Base-by-base conservation (phyloP, 2,329 filamentous ascomycete genomes). In the Penicillium palitans region DNA sequence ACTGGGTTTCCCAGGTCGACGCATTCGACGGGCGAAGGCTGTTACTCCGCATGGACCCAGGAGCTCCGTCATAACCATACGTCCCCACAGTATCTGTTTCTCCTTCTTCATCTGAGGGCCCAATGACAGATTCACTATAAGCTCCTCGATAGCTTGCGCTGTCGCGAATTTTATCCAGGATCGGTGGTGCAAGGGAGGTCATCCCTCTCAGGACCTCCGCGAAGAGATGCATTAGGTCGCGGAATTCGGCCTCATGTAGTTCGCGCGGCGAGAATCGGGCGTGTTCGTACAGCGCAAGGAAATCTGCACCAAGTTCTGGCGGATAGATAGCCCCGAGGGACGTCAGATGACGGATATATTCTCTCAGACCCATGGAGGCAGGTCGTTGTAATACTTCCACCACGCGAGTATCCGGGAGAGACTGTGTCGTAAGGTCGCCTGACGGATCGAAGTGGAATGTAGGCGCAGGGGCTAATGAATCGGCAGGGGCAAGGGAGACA, bases 161-260 rank as follows among this genome's bases (percentile, higher is more conserved):
- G 41, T 67, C 66, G 19, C 63, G 66, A 13, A 75, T 63, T 33
- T 71, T 69, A 27, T 76, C 76, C 21, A 91, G 70, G 5, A 86
- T 72, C 0, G 77, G 76, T 0, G 83, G 77, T 58, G 88, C 80
- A 3, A 91, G 77, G 0, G 84, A 81, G 29, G 79, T 83, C 90
- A 98, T 96, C 19, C 82, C 84, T 52, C 89, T 85, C 15, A 98
- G 79, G 0, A 98, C 79, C 53, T 90, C 86, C 2, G 93, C 90
- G 74, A 98, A 97, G 27, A 90, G 81, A 57, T 87, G 84, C 91
- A 97, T 97, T 31, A 97, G 79, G 24, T 83, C 78, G 39, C 89
- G 83, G 71, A 99, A 98, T 52, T 88, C 83, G 0, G 76, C 69
- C 65, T 93, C 88, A 3, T 85, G 83, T 4, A 96, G 78, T 1